Evolutionary conservation across 2,329 filamentous ascomycete species (phyloP), one percentile per base, ranked within the genome.

Genomic region (Shiraia sp.): DNA sequence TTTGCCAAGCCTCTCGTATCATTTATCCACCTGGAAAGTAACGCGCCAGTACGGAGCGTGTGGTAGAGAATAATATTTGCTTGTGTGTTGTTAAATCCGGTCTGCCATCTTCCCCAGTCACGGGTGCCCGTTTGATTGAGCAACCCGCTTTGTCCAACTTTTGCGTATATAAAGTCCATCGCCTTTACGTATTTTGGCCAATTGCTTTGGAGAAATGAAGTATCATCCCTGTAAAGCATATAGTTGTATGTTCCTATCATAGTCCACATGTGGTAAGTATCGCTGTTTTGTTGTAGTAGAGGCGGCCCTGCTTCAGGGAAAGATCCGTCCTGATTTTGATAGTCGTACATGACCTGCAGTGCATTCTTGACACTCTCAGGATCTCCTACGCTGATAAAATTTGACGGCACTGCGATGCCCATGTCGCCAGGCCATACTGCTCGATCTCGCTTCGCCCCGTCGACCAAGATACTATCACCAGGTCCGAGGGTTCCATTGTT

Each of bases 201-300:
- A 17, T 75, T 74, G 4, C 53, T 39, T 3, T 55, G 46, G 10
- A 82, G 55, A 41, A 79, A 82, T 0, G 57, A 61, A 4, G 73
- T 63, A 40, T 83, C 77, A 16, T 77, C 76, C 1, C 78, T 77
- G 50, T 75, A 82, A 2, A 82, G 67, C 31, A 80, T 71, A 51
- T 83, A 83, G 36, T 81, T 79, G 57, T 79, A 79, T 5, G 77
- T 78, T 2, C 79, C 79, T 30, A 83, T 78, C 61, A 83, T 73
- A 1, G 75, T 77, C 66, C 78, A 79, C 56, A 81, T 72, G 37
- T 69, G 64, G 34, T 69, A 69, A 1, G 65, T 61, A 31, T 68
- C 63, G 35, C 60, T 67, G 9, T 57, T 50, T 32, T 68, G 60
- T 40, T 69, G 60, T 12, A 68, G 42, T 16, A 72, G 14, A 3